Conservation (phyloP, 257 asterid genomes). For the Nicotiana obtusifolia region DNA sequence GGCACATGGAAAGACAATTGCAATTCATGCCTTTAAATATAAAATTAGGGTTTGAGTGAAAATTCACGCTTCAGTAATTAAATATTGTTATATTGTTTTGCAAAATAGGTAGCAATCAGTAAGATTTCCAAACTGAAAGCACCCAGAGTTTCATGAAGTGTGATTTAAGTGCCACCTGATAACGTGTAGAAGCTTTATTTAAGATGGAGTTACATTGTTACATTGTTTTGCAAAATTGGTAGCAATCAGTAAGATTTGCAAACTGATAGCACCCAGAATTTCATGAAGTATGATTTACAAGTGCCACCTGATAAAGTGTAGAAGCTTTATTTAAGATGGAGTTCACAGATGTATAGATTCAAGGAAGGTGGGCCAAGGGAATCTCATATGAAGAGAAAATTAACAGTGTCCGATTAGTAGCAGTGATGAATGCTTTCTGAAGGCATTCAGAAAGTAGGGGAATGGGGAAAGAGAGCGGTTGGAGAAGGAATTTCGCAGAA, state of each 20-base stretch:
- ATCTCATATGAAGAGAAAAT: background rate
- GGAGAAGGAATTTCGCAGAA: background rate
- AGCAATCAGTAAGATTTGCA: too few species aligned
- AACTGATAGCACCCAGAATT: too few species aligned
- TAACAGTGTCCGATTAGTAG: too few species aligned
- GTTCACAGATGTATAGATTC: background rate
- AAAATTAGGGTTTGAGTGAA: background rate
- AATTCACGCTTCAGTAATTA: background rate
- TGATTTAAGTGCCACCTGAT: background rate
- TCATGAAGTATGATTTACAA: background rate
- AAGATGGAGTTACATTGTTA: background rate
- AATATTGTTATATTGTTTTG: too few species aligned
- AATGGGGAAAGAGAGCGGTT: background rate
- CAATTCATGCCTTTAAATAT: background rate
- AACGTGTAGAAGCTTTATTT: background rate
- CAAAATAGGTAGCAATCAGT: too few species aligned
- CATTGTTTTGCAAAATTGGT: too few species aligned
- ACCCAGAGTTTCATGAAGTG: background rate
- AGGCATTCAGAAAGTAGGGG: background rate
- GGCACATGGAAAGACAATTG: background rate
- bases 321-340: background rate
- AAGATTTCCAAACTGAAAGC: too few species aligned
- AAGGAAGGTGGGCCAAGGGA: background rate
- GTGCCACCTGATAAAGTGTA: background rate
- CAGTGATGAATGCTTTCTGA: background rate